Evolutionary conservation across 805 yeast genomes (phyloP).

Genomic region (Candida ulmi): DNA sequence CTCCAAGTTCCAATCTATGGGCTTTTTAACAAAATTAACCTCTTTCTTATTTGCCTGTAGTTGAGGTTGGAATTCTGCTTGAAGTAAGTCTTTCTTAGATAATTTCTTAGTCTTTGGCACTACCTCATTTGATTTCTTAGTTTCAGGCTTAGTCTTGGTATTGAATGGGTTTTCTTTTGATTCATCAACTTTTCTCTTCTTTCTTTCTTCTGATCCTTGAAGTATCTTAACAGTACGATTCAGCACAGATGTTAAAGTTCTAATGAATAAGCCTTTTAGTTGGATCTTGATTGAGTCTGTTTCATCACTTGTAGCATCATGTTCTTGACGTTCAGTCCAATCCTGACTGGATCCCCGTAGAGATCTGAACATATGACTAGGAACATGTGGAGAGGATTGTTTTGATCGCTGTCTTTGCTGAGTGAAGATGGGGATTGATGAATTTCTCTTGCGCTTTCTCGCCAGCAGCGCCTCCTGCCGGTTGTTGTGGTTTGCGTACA

Average conservation of each 20-base stretch:
- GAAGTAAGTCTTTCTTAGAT: conserved; percentile 5
- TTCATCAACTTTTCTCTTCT: conserved; percentile 7
- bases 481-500: neutral
- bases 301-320: conserved; percentile 16
- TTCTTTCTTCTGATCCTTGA: neutral
- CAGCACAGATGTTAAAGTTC: too few species aligned
- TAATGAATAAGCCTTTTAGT: neutral
- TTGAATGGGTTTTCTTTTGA: neutral
- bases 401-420: neutral
- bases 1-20: conserved; percentile 19
- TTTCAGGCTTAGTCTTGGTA: too few species aligned
- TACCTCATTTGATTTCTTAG: too few species aligned
- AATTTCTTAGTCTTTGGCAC: neutral
- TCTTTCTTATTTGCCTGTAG: conserved; percentile 10
- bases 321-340: conserved; percentile 9
- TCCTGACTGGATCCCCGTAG: conserved; percentile 3
- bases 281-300: conserved; percentile 2
- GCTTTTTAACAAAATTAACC: conserved; percentile 14
- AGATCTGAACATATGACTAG: conserved; percentile 4
- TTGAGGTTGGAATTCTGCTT: conserved; percentile 9
- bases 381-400: neutral
- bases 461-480: conserved; percentile 1
- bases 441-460: conserved; percentile 6
- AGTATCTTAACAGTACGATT: neutral
- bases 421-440: neutral